Evolutionary conservation across 2,329 filamentous ascomycete species (phyloP).

Genomic region (Diaporthe capsici): DNA sequence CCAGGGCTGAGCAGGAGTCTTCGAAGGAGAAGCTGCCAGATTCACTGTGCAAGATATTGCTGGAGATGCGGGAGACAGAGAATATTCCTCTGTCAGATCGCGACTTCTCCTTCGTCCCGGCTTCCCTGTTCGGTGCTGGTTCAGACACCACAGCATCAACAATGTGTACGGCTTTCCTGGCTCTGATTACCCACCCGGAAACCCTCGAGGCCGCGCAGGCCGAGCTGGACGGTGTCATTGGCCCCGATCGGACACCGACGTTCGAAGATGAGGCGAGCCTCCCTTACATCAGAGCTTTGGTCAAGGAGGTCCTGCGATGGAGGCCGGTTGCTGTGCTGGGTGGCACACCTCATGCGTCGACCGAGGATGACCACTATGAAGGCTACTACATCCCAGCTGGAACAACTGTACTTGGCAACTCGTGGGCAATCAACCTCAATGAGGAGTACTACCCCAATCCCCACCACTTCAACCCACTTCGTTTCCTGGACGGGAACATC

Average conservation of each 20-base stretch:
- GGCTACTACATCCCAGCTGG: conserved; percentile 64
- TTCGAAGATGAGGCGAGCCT: conserved; percentile 50
- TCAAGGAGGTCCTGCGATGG: conserved; percentile 53
- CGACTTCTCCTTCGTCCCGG: conserved; percentile 59
- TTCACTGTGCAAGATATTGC: conserved; percentile 59
- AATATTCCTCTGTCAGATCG: conserved; percentile 55
- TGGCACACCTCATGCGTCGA: conserved; percentile 61
- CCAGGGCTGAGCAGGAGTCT: conserved; percentile 50
- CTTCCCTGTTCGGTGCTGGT: conserved; percentile 60
- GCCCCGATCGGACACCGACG: conserved; percentile 48
- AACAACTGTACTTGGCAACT: conserved; percentile 57
- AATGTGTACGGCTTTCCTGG: conserved; percentile 62
- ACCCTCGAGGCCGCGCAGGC: conserved; percentile 58
- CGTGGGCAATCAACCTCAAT: conserved; percentile 50
- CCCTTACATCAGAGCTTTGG: conserved; percentile 51
- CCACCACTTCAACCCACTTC: conserved; percentile 43
- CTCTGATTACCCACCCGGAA: conserved; percentile 61
- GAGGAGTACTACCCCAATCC: conserved; percentile 44
- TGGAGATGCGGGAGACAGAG: conserved; percentile 56
- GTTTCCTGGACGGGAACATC: conserved; percentile 43
- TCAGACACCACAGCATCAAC: conserved; percentile 65
- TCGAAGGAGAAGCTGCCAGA: conserved; percentile 52
- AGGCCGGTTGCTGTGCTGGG: conserved; percentile 60
- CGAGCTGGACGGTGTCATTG: conserved; percentile 57
- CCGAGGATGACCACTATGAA: conserved; percentile 62